These are phyloP conservation scores for Podospora tetraspora DNA, from an alignment of 495 filamentous ascomycete species.

Conservation along the genomic window DNA sequence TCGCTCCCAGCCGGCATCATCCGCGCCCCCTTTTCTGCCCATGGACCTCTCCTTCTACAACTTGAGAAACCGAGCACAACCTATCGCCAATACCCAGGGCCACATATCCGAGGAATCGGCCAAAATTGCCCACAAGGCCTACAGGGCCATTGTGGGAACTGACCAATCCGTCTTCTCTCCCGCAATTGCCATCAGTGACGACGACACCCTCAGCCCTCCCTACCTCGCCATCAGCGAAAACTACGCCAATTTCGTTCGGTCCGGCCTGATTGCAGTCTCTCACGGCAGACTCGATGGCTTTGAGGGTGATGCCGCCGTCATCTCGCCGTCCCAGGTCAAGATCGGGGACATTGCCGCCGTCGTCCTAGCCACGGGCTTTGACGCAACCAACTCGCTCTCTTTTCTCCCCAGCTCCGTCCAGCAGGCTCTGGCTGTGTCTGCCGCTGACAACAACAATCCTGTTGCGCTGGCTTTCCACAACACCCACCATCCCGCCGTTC, in stretches of 20 bases:
- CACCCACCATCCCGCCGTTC: slow-evolving; percentile 54
- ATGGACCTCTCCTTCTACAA: slow-evolving; percentile 75
- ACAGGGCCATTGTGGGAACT: slow-evolving; percentile 52
- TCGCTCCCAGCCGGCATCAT: slow-evolving; percentile 33
- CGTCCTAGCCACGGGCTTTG: slow-evolving; percentile 73
- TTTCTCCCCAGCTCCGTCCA: slow-evolving; percentile 56
- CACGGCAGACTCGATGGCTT: slow-evolving; percentile 38
- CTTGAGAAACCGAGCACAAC: slow-evolving; percentile 51
- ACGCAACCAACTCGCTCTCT: slow-evolving; percentile 52
- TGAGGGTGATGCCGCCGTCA: slow-evolving; percentile 30
- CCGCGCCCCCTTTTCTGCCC: slow-evolving; percentile 59
- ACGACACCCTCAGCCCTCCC: slow-evolving; percentile 43
- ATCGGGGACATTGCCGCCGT: slow-evolving; percentile 59
- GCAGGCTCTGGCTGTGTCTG: slow-evolving; percentile 49
- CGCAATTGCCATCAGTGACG: slow-evolving; percentile 29
- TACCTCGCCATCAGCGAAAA: slow-evolving; percentile 64
- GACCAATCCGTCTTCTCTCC: slow-evolving; percentile 56
- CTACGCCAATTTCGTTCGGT: slow-evolving; percentile 67
- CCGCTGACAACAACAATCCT: slow-evolving; percentile 55
- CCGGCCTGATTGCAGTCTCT: slow-evolving; percentile 51
- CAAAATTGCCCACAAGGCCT: slow-evolving; percentile 47
- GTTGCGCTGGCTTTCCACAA: slow-evolving; percentile 63
- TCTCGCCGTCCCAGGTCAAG: slow-evolving; percentile 30
- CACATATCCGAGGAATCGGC: slow-evolving; percentile 52
- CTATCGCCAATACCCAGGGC: slow-evolving; percentile 55